Percentiles rank a stretch among this genome's conserved stretches.
These are phyloP conservation scores for Aspergillus alliaceus DNA, from an alignment of 2,329 filamentous ascomycete genomes.

Conservation along the genomic window DNA sequence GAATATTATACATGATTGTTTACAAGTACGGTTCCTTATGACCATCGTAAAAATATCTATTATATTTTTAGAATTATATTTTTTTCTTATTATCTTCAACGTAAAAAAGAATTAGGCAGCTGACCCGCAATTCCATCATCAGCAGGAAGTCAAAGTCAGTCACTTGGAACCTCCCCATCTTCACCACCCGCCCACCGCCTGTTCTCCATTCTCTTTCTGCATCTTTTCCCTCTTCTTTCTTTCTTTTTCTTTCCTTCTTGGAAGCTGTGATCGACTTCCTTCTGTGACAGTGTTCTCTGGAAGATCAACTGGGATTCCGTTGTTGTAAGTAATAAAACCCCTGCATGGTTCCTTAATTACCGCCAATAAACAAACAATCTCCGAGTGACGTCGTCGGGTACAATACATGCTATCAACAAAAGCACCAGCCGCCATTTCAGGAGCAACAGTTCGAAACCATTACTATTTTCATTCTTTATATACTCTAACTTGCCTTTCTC, in stretches of 20 bases:
- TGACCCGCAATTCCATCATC: slow-evolving; percentile 2
- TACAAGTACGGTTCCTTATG: background rate
- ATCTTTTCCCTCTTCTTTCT: background rate
- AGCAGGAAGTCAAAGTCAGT: slow-evolving; percentile 1
- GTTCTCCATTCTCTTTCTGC: slow-evolving; percentile 6
- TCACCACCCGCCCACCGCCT: slow-evolving; percentile 9
- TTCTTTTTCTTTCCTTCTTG: background rate
- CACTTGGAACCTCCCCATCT: slow-evolving; percentile 1
- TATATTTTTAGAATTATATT: too few relatives aligned
- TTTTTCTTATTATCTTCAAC: too few relatives aligned
- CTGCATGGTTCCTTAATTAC: background rate
- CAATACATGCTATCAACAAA: slow-evolving; percentile 1
- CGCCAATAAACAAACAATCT: slow-evolving; percentile 11
- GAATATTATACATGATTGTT: background rate
- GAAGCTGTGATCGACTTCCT: background rate
- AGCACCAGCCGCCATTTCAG: background rate
- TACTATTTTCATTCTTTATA: background rate
- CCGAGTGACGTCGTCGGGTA: slow-evolving; percentile 14
- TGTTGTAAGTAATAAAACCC: background rate
- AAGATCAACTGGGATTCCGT: background rate
- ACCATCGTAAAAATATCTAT: background rate
- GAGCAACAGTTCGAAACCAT: slow-evolving; percentile 4
- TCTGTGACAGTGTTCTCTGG: background rate
- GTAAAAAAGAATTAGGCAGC: background rate
- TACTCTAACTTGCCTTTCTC: background rate